Conservation (phyloP, 2,329 filamentous ascomycete species). For the Huntiella savannae region DNA sequence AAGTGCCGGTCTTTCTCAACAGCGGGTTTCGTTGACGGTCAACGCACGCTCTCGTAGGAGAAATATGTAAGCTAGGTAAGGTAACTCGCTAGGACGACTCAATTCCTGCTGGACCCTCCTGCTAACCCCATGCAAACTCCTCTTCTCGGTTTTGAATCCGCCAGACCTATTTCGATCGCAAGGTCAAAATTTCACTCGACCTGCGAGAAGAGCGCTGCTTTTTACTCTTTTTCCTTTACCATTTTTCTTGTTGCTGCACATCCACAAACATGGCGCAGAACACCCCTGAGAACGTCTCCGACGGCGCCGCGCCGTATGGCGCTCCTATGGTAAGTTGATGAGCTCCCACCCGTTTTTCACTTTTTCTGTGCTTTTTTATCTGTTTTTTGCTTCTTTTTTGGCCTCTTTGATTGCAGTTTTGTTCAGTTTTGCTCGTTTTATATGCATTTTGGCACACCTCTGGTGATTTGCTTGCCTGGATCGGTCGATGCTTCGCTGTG, state of each 20-base stretch:
- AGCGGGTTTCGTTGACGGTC: no score
- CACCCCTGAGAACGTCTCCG: neutral
- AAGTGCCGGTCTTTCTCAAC: no score
- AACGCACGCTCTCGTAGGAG: no score
- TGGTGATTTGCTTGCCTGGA: no score
- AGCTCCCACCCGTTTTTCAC: neutral
- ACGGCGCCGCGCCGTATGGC: neutral
- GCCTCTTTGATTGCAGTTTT: constrained; percentile 5
- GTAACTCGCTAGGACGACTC: no score
- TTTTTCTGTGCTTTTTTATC: constrained; percentile 1
- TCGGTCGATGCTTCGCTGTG: neutral
- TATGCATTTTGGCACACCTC: no score
- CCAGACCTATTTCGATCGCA: neutral
- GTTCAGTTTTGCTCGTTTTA: constrained; percentile 6
- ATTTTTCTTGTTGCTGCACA: neutral
- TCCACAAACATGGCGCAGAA: constrained; percentile 1
- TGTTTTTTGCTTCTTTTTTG: constrained; percentile 7
- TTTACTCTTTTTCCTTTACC: neutral
- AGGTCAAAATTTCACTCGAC: constrained; percentile 1
- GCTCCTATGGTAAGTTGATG: neutral
- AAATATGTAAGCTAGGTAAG: no score
- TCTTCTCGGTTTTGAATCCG: neutral
- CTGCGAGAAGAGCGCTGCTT: neutral
- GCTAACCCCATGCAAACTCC: no score
- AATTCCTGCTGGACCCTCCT: no score